Conservation (phyloP, 1,284 basidiomycete species). For the Rhodotorula glutinis region DNA sequence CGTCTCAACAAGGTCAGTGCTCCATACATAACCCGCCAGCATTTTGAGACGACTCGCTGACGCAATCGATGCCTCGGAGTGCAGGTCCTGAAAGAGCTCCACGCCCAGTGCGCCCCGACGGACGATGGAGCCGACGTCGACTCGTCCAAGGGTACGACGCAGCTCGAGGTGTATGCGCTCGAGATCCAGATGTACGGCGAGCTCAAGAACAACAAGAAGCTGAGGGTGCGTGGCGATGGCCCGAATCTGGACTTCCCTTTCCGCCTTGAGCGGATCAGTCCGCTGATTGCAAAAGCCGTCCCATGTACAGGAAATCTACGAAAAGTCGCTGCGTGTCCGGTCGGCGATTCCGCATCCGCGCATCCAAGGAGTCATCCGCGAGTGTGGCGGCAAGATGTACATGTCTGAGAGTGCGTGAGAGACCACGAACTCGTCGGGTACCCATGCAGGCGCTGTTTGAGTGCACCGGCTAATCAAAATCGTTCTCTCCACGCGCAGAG, state of each 20-base stretch:
- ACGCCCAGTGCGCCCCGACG: slow-evolving; percentile 52
- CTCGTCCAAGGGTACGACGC: slow-evolving; percentile 82
- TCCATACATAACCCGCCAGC: too few species aligned
- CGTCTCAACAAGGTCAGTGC: slow-evolving; percentile 70
- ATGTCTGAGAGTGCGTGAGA: slow-evolving; percentile 96
- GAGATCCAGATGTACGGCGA: slow-evolving; percentile 99
- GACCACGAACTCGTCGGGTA: too few species aligned
- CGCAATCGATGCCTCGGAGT: too few species aligned
- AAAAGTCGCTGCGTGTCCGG: slow-evolving; percentile 84
- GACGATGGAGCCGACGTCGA: slow-evolving; percentile 58
- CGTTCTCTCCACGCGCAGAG: slow-evolving; percentile 54
- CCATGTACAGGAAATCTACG: slow-evolving; percentile 79
- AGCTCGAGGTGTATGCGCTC: slow-evolving; percentile 96
- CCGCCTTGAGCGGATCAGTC: background rate
- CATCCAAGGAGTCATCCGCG: slow-evolving; percentile 98
- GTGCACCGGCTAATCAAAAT: too few species aligned
- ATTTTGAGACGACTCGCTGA: background rate
- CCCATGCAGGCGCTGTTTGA: background rate
- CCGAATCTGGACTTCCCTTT: background rate
- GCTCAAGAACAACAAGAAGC: slow-evolving; percentile 87
- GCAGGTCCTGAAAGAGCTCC: slow-evolving; percentile 53
- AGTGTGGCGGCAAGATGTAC: slow-evolving; percentile 99
- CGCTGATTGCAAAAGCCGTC: too few species aligned
- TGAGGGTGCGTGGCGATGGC: slow-evolving; percentile 63
- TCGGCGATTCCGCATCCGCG: slow-evolving; percentile 97